Evolutionary conservation across 257 asterid species (phyloP).

Genomic region (Verbascum thapsus): DNA sequence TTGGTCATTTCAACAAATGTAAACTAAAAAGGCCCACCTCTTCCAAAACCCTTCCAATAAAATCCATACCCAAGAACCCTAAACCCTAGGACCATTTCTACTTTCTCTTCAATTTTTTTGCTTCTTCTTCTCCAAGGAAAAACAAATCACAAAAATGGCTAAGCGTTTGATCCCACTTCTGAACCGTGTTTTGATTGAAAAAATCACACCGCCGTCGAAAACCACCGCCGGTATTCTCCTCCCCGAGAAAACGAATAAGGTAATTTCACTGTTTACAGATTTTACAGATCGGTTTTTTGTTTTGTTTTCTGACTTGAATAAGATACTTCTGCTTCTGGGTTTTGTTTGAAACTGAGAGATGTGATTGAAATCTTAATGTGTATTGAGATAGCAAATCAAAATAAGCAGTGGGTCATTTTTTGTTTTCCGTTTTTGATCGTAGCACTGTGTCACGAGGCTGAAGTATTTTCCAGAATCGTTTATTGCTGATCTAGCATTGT

Average conservation of each 20-base stretch:
- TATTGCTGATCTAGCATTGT: not conserved
- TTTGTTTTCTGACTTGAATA: not conserved
- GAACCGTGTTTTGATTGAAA: slow-evolving; percentile 61
- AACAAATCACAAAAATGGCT: slow-evolving; percentile 52
- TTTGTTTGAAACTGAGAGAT: slow-evolving; percentile 15
- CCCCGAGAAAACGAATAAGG: slow-evolving; percentile 66
- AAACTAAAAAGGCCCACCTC: slow-evolving; percentile 13
- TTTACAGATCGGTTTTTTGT: not conserved
- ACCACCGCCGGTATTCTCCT: slow-evolving; percentile 62
- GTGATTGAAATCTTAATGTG: not conserved
- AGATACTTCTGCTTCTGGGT: not conserved
- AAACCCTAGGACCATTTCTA: slow-evolving; percentile 29
- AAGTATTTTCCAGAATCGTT: not conserved
- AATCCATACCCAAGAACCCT: slow-evolving; percentile 38
- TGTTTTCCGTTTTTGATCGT: not conserved
- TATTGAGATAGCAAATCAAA: not conserved
- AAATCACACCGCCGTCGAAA: slow-evolving; percentile 51
- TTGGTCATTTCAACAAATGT: slow-evolving; percentile 20
- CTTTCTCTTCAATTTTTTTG: not conserved
- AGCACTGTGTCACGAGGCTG: not conserved
- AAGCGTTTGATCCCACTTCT: slow-evolving; percentile 65
- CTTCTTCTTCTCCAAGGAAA: slow-evolving; percentile 24
- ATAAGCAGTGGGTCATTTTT: not conserved
- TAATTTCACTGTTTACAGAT: slow-evolving; percentile 13
- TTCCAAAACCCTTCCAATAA: not conserved